A percentile compares a stretch with the other conserved stretches of the same genome.
Conservation (phyloP, 2,329 filamentous ascomycete species). For the Cytospora piceicola region DNA sequence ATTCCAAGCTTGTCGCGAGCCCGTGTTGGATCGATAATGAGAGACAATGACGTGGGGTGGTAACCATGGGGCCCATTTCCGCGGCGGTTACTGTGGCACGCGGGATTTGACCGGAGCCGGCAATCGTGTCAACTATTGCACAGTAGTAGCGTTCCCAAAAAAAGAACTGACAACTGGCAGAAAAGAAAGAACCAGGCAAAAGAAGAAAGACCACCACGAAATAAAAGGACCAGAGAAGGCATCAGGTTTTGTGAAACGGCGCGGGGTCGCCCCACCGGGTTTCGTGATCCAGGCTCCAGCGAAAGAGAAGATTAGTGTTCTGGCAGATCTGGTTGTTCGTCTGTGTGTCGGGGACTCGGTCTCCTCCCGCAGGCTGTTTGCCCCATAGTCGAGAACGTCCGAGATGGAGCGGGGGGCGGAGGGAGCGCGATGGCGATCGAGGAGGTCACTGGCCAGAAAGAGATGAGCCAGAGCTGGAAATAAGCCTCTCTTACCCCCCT, state of each 20-base stretch:
- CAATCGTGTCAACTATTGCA: too few relatives aligned
- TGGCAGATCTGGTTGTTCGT: too few relatives aligned
- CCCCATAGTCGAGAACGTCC: not conserved
- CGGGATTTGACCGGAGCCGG: constrained; percentile 1
- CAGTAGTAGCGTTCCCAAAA: not conserved
- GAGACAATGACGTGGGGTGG: constrained; percentile 1
- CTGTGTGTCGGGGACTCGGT: not conserved
- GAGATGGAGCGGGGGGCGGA: not conserved
- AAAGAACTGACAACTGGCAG: not conserved
- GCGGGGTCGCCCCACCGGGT: not conserved
- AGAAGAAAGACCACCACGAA: not conserved
- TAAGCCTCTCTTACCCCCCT: not conserved
- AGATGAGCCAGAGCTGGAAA: constrained; percentile 4
- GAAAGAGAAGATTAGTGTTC: too few relatives aligned
- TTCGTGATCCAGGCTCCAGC: not conserved
- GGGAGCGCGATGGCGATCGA: not conserved
- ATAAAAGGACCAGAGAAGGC: not conserved
- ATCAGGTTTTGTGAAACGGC: not conserved
- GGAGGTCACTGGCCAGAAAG: not conserved
- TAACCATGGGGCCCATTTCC: not conserved
- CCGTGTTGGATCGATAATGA: not conserved
- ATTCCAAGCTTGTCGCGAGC: not conserved
- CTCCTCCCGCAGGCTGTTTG: not conserved
- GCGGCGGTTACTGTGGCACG: not conserved
- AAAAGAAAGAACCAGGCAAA: not conserved